A percentile compares a stretch with the other conserved stretches of the same genome.
Evolutionary conservation across 202 grass and related monocot species (phyloP).

Genomic region (Thinopyrum obtusiflorum): DNA sequence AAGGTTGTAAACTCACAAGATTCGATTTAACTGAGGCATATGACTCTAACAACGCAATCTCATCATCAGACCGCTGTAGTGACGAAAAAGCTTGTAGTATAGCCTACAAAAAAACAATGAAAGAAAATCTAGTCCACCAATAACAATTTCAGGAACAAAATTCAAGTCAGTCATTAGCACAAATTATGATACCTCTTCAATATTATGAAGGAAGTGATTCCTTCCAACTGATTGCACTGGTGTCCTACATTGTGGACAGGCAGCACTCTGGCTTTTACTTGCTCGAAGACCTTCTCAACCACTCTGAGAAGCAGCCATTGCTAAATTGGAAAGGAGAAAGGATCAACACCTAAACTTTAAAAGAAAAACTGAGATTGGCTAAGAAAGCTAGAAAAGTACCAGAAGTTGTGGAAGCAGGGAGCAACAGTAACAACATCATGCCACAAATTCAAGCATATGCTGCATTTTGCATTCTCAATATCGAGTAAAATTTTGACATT

Average conservation of each 20-base stretch:
- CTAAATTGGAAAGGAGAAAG: conserved; percentile 41
- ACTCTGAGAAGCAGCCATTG: conserved; percentile 98
- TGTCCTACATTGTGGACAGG: conserved; percentile 86
- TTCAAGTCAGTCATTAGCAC: conserved; percentile 20
- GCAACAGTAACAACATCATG: conserved; percentile 97
- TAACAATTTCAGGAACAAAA: conserved; percentile 13
- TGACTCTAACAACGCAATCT: conserved; percentile 76
- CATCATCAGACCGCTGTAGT: conserved; percentile 75
- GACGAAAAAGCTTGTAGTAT: conserved; percentile 75
- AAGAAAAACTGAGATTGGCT: not conserved
- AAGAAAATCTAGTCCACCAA: conserved; percentile 29
- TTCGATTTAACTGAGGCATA: conserved; percentile 86
- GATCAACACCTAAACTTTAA: conserved; percentile 18
- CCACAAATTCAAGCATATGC: conserved; percentile 98
- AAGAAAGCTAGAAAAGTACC: conserved; percentile 49
- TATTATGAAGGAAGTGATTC: conserved; percentile 94
- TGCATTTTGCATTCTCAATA: conserved; percentile 96
- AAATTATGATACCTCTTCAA: conserved; percentile 67
- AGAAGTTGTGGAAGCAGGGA: conserved; percentile 97
- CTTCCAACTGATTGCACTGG: conserved; percentile 84
- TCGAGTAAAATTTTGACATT: conserved; percentile 76
- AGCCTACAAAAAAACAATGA: conserved; percentile 61
- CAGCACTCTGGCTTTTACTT: conserved; percentile 52
- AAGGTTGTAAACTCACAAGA: conserved; percentile 57
- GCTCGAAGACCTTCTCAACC: conserved; percentile 85